Conservation (phyloP, 2,329 filamentous ascomycete genomes). For the Didymella exigua region DNA sequence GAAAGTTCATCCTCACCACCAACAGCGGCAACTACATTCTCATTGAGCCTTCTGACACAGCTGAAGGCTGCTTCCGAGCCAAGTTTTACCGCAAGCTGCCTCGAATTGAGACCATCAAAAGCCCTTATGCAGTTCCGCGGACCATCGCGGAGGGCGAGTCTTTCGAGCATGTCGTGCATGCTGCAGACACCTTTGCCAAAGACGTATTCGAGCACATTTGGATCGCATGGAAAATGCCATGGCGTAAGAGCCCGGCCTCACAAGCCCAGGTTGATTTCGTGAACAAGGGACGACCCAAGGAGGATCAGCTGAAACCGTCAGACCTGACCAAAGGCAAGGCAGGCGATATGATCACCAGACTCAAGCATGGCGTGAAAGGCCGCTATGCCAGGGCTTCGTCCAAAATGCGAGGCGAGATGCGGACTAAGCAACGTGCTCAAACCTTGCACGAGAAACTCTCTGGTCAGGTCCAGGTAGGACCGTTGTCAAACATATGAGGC, state of each 20-base stretch:
- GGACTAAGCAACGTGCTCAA: conserved; percentile 56
- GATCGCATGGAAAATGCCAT: conserved; percentile 68
- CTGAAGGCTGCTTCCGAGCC: conserved; percentile 47
- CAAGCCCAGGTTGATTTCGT: conserved; percentile 69
- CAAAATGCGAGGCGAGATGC: conserved; percentile 33
- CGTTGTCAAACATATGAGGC: conserved; percentile 29
- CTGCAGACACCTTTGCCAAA: conserved; percentile 79
- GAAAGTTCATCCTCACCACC: conserved; percentile 73
- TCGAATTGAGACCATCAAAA: conserved; percentile 42
- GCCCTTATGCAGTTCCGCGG: conserved; percentile 71
- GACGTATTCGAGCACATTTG: conserved; percentile 70
- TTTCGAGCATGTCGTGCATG: conserved; percentile 78
- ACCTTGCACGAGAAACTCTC: conserved; percentile 48
- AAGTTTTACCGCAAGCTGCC: conserved; percentile 52
- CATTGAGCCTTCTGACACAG: conserved; percentile 54
- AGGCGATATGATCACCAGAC: conserved; percentile 88
- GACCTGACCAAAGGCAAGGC: conserved; percentile 80
- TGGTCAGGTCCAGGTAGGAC: conserved; percentile 57
- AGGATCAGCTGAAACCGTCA: conserved; percentile 59
- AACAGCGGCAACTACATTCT: conserved; percentile 64
- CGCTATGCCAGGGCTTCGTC: conserved; percentile 51
- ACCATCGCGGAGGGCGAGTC: conserved; percentile 68
- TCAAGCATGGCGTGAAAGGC: conserved; percentile 80
- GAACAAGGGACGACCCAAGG: conserved; percentile 66
- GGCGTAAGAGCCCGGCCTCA: conserved; percentile 71